Evolutionary conservation across 2,329 filamentous ascomycete genomes (phyloP).

Genomic region (Aspergillus eucalypticola): DNA sequence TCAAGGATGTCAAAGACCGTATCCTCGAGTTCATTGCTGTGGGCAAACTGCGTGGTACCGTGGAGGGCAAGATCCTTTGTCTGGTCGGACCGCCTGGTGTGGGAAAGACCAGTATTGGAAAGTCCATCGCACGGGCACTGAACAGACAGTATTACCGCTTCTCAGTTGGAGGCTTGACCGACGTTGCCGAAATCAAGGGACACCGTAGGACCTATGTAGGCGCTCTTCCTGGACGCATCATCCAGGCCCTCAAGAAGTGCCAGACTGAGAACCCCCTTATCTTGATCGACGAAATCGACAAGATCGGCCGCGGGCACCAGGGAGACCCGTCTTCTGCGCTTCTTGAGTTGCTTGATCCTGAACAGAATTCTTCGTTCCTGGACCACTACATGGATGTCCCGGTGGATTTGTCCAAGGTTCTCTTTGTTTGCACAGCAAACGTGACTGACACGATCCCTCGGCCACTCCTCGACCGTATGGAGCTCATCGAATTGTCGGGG

Average conservation of each 20-base stretch:
- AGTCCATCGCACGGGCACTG: constrained; percentile 91
- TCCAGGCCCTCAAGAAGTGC: constrained; percentile 97
- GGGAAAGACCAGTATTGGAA: constrained; percentile 97
- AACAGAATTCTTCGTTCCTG: constrained; percentile 95
- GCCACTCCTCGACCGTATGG: constrained; percentile 93
- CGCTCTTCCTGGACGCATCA: constrained; percentile 91
- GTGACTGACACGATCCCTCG: constrained; percentile 98
- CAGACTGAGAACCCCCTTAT: constrained; percentile 98
- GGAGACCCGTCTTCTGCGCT: constrained; percentile 94
- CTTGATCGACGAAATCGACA: constrained; percentile 96
- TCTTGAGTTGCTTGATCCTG: constrained; percentile 89
- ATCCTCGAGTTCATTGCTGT: constrained; percentile 98
- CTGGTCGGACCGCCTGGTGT: constrained; percentile 97
- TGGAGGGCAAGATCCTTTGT: constrained; percentile 97
- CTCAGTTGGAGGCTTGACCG: constrained; percentile 92
- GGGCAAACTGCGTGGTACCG: constrained; percentile 91
- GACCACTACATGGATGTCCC: constrained; percentile 99
- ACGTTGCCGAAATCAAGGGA: constrained; percentile 98
- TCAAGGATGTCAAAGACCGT: constrained; percentile 98
- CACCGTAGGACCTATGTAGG: constrained; percentile 96
- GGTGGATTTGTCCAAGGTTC: constrained; percentile 92
- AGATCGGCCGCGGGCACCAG: constrained; percentile 94
- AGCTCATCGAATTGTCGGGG: constrained; percentile 91
- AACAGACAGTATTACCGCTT: constrained; percentile 98
- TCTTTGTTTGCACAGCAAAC: constrained; percentile 98